These are phyloP conservation scores for Magnolia changhungtana DNA, from an alignment of 164 flowering plant genomes.

Conservation along the genomic window DNA sequence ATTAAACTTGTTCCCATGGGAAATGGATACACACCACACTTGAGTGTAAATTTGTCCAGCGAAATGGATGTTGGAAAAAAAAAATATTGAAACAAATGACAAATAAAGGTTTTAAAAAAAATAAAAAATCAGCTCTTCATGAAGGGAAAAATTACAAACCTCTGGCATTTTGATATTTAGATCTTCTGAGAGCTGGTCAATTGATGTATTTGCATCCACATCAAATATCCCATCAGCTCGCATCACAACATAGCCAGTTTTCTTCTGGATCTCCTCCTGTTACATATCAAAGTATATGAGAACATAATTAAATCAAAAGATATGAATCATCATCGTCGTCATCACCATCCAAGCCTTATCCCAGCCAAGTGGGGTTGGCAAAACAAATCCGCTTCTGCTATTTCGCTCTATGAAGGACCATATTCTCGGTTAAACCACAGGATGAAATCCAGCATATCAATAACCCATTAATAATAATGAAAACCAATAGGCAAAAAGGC, in stretches of 20 bases:
- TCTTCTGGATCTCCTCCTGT: conserved; percentile 96
- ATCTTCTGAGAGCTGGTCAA: conserved; percentile 96
- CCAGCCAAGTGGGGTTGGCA: no score
- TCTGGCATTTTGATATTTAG: conserved; percentile 85
- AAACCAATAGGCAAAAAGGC: background rate
- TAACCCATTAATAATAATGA: no score
- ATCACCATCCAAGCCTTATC: background rate
- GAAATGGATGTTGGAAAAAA: background rate
- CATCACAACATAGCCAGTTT: conserved; percentile 95
- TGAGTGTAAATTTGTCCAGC: background rate
- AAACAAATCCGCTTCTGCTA: no score
- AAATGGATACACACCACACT: no score
- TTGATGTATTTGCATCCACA: conserved; percentile 98
- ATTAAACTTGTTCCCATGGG: no score
- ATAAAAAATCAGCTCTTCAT: background rate
- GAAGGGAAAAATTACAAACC: conserved; percentile 35
- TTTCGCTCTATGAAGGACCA: no score
- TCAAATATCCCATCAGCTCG: conserved; percentile 93
- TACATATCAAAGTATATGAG: conserved; percentile 8
- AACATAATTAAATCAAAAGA: background rate
- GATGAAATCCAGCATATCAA: no score
- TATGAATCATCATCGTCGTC: background rate
- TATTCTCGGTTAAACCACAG: no score
- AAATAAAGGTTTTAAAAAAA: background rate
- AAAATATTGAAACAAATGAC: background rate